Percentiles rank a stretch among this genome's conserved stretches.
These are phyloP conservation scores for Austroboletus eburneus DNA, from an alignment of 768 basidiomycete species.

Conservation along the genomic window DNA sequence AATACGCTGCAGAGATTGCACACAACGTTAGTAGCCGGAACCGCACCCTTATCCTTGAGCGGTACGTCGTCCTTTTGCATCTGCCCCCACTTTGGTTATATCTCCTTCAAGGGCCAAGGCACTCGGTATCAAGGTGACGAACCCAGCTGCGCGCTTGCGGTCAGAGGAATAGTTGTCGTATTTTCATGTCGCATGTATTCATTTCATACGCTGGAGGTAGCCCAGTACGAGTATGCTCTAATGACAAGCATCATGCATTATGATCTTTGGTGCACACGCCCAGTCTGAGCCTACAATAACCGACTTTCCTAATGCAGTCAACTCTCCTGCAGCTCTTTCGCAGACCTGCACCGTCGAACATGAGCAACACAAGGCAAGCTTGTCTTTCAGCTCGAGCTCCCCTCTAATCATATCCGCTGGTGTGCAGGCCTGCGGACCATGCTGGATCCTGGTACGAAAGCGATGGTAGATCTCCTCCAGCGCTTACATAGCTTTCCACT, in stretches of 20 bases:
- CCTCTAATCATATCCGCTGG: not conserved
- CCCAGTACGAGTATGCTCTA: slow-evolving; percentile 45
- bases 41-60: slow-evolving; percentile 84
- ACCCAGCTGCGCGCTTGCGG: slow-evolving; percentile 87
- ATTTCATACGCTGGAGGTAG: slow-evolving; percentile 49
- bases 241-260: slow-evolving; percentile 17
- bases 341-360: slow-evolving; percentile 14
- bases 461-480: slow-evolving; percentile 44
- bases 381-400: not conserved
- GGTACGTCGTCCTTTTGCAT: slow-evolving; percentile 41
- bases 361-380: slow-evolving; percentile 27
- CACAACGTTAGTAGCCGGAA: slow-evolving; percentile 96
- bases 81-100: slow-evolving; percentile 7
- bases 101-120: slow-evolving; percentile 62
- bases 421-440: slow-evolving; percentile 64
- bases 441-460: slow-evolving; percentile 88
- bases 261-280: slow-evolving; percentile 4
- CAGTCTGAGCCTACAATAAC: not conserved
- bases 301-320: slow-evolving; percentile 26
- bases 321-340: slow-evolving; percentile 14
- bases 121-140: slow-evolving; percentile 90
- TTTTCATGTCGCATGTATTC: slow-evolving; percentile 42
- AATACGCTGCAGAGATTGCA: slow-evolving; percentile 92
- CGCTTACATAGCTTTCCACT: slow-evolving; percentile 12
- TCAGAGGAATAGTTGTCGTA: slow-evolving; percentile 74